Conservation (phyloP, 192 early-diverging fungal genomes). For the Backusella parvicylindrica region DNA sequence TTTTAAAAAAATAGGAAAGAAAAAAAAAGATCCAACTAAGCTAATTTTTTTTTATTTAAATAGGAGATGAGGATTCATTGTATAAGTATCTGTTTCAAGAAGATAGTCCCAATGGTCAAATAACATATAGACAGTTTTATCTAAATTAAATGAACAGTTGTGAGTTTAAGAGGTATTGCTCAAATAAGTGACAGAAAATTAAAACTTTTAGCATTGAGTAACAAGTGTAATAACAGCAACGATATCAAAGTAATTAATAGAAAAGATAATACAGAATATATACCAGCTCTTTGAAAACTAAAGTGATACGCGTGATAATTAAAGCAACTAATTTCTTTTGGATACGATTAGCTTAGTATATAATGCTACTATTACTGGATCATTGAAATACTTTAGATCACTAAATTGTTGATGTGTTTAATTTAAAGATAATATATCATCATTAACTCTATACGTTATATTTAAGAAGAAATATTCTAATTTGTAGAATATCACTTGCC, state of each 20-base stretch:
- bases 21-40: background rate
- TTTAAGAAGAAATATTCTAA: too few relatives aligned
- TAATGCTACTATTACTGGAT: too few relatives aligned
- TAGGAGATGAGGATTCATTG: background rate
- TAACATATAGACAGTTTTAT: background rate
- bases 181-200: background rate
- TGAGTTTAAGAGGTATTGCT: background rate
- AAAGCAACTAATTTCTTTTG: too few relatives aligned
- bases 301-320: background rate
- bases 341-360: too few relatives aligned
- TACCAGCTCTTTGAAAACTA: background rate
- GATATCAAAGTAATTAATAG: background rate
- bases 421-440: too few relatives aligned
- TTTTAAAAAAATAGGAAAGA: background rate
- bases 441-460: too few relatives aligned
- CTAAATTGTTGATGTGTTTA: too few relatives aligned
- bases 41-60: background rate
- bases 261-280: background rate
- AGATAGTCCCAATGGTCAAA: background rate
- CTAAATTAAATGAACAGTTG: background rate
- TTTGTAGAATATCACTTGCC: too few relatives aligned
- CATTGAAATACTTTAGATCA: too few relatives aligned
- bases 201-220: background rate
- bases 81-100: background rate
- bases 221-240: background rate